Conservation (phyloP, 108 stramenopile species). For the Cyclotella choctawhatcheeana region DNA sequence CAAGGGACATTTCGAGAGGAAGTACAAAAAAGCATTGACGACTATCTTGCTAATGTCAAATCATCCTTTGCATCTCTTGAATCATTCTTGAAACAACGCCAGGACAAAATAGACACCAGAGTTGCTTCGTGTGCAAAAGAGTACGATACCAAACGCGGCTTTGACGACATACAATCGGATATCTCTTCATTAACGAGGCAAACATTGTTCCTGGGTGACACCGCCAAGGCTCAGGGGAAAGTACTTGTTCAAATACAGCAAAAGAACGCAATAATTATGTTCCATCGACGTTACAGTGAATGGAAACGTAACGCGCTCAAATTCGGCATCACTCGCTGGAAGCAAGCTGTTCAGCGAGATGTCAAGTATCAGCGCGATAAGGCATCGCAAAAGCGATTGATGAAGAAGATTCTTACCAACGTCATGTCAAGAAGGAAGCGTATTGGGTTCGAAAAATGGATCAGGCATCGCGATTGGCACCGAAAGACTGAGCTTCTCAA, state of each 20-base stretch:
- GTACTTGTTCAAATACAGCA: slow-evolving; percentile 28
- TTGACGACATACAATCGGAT: slow-evolving; percentile 43
- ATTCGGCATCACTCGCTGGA: slow-evolving; percentile 35
- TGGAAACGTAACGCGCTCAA: slow-evolving; percentile 20
- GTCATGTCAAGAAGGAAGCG: slow-evolving; percentile 46
- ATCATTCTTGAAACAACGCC: slow-evolving; percentile 43
- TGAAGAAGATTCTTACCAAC: slow-evolving; percentile 35
- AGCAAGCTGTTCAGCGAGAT: slow-evolving; percentile 14
- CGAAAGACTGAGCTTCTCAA: slow-evolving; percentile 33
- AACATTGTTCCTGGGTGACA: slow-evolving; percentile 37
- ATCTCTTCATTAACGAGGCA: slow-evolving; percentile 29
- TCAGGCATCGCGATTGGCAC: slow-evolving; percentile 32
- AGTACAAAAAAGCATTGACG: slow-evolving; percentile 31
- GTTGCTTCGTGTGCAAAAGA: slow-evolving; percentile 44
- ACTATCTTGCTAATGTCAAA: slow-evolving; percentile 35
- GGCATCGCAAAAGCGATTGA: slow-evolving; percentile 29
- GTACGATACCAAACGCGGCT: slow-evolving; percentile 35
- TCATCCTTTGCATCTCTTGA: slow-evolving; percentile 43
- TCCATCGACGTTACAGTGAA: slow-evolving; percentile 20
- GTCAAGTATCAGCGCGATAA: slow-evolving; percentile 29
- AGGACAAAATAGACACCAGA: slow-evolving; percentile 40
- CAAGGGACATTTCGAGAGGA: slow-evolving; percentile 27
- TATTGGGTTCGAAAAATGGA: slow-evolving; percentile 42
- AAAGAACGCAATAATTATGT: slow-evolving; percentile 36
- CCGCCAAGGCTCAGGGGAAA: slow-evolving; percentile 40